phyloP scores from a whole-genome alignment of 331 rosid species.

The Telfairia occidentalis region DNA sequence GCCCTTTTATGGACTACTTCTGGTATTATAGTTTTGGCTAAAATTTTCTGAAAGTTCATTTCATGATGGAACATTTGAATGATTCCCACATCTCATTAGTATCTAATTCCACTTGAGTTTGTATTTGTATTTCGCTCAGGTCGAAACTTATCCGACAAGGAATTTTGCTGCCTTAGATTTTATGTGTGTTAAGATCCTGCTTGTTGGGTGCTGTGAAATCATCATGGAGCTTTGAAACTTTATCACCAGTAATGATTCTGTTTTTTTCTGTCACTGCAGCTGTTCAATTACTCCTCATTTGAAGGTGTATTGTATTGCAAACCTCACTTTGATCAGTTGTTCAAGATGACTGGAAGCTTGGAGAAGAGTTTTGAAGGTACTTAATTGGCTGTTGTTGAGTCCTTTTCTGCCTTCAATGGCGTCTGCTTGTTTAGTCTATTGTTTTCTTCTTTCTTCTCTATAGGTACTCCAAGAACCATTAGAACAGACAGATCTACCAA shows the following conservation, averaged over 20 bases:
- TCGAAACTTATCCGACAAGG: neutral
- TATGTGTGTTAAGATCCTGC: neutral
- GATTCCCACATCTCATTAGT: neutral
- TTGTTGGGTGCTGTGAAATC: neutral
- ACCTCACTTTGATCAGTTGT: conserved; percentile 89
- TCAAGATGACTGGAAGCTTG: conserved; percentile 90
- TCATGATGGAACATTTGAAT: neutral
- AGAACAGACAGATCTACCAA: conserved; percentile 54
- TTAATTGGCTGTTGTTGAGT: neutral
- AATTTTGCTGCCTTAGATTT: neutral
- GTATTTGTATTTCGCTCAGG: neutral
- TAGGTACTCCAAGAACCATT: conserved; percentile 55
- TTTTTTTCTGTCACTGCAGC: conserved; percentile 35
- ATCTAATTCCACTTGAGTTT: neutral
- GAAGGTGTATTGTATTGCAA: conserved; percentile 85
- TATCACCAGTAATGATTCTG: neutral
- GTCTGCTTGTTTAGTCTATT: neutral
- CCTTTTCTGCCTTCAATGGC: neutral
- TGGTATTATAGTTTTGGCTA: neutral
- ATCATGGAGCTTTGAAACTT: neutral
- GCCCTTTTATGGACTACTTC: neutral
- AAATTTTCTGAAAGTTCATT: neutral
- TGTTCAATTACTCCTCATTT: conserved; percentile 67
- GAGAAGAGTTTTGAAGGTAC: conserved; percentile 93
- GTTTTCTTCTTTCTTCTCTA: conserved; percentile 4